These are phyloP conservation scores for Termitomyces titanicus DNA, from an alignment of 768 basidiomycete species.

Conservation along the genomic window DNA sequence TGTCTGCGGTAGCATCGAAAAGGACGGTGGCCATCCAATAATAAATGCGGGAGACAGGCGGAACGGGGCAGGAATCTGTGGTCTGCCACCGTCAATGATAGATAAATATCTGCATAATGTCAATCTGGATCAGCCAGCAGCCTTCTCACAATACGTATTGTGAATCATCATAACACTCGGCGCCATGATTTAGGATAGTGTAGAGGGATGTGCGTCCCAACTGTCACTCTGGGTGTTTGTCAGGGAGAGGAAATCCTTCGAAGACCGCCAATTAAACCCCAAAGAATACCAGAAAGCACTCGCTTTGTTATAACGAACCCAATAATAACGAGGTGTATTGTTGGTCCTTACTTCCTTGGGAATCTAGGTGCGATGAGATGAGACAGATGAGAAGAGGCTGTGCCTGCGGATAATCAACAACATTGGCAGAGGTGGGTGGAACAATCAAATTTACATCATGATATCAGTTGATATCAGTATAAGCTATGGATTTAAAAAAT, in stretches of 20 bases:
- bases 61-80: neutral
- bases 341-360: neutral
- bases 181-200: neutral
- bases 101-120: neutral
- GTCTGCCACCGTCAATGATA: neutral
- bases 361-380: neutral
- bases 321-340: neutral
- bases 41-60: neutral
- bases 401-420: neutral
- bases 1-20: neutral
- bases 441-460: neutral
- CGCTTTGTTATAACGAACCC: too few relatives aligned
- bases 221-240: neutral
- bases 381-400: neutral
- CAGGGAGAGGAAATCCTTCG: too few relatives aligned
- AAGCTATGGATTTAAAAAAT: too few relatives aligned
- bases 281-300: neutral
- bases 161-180: neutral
- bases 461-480: neutral
- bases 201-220: neutral
- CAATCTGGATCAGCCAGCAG: neutral
- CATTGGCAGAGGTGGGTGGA: neutral
- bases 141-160: neutral
- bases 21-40: slow-evolving; percentile 4
- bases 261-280: neutral